These are phyloP conservation scores for Ensete glaucum DNA, from an alignment of 176 grass and related monocot genomes.

Conservation along the genomic window DNA sequence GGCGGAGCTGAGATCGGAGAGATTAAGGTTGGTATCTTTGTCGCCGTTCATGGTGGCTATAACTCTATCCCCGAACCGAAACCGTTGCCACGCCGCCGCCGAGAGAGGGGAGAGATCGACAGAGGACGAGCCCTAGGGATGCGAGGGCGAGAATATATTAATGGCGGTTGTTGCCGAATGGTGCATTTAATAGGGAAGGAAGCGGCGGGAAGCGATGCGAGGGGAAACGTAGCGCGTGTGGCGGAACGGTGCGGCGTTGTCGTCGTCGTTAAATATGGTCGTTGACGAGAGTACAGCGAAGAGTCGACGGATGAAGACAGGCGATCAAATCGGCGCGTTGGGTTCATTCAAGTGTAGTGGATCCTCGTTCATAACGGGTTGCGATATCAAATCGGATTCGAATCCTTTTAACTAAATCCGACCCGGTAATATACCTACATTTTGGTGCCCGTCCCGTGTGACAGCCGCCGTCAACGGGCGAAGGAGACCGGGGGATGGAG, in stretches of 20 bases:
- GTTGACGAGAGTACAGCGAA: not conserved
- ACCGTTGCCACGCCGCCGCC: not conserved
- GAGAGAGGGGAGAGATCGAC: conserved; percentile 12
- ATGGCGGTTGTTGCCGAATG: not conserved
- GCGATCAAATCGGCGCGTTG: not conserved
- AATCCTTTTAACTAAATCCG: not conserved
- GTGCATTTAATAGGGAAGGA: not conserved
- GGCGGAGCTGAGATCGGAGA: conserved; percentile 53
- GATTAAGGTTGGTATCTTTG: conserved; percentile 49
- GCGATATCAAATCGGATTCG: not conserved
- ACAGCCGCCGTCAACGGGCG: conserved; percentile 2
- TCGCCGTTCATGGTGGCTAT: conserved; percentile 45
- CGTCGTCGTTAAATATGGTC: not conserved
- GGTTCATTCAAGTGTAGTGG: not conserved
- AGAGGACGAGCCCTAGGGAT: conserved; percentile 6
- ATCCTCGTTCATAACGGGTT: not conserved
- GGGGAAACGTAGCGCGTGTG: not conserved
- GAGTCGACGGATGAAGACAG: too few species aligned
- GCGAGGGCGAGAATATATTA: not conserved
- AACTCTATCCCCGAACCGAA: not conserved
- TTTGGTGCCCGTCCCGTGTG: not conserved
- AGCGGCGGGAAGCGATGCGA: not conserved
- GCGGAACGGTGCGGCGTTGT: not conserved
- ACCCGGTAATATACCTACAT: not conserved
- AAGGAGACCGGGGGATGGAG: conserved; percentile 11